A percentile compares a stretch with the other conserved stretches of the same genome.
phyloP scores from a whole-genome alignment of 106 monocot genomes.

The Hemerocallis citrina region DNA sequence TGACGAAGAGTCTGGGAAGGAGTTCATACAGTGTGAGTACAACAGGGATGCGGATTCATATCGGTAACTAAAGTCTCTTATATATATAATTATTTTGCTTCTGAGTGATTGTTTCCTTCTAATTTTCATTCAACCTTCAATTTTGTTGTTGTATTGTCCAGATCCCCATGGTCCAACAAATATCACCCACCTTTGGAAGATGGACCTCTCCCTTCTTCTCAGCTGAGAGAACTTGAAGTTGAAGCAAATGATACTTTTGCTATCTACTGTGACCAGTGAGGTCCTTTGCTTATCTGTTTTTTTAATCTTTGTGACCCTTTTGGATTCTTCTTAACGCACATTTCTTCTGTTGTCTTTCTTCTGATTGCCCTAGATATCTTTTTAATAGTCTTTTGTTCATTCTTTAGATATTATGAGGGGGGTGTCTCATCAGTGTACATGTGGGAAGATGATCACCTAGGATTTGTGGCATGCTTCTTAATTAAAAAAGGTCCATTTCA shows the following conservation, averaged over 20 bases:
- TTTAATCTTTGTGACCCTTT: background rate
- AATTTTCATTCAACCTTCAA: background rate
- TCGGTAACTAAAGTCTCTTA: too few relatives aligned
- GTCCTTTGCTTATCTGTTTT: constrained; percentile 24
- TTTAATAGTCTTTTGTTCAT: background rate
- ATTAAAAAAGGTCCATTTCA: constrained; percentile 87
- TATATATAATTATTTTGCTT: too few relatives aligned
- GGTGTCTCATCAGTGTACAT: constrained; percentile 96
- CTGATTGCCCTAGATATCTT: too few relatives aligned
- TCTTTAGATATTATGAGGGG: constrained; percentile 93
- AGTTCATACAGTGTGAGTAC: constrained; percentile 94
- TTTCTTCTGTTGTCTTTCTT: background rate
- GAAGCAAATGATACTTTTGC: constrained; percentile 93
- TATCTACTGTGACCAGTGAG: constrained; percentile 96
- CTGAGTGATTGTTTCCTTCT: too few relatives aligned
- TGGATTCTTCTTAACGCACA: background rate
- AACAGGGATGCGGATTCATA: constrained; percentile 98
- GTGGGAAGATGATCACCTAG: constrained; percentile 81
- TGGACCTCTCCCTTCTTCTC: constrained; percentile 66
- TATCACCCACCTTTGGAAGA: constrained; percentile 82
- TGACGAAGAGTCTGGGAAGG: constrained; percentile 60
- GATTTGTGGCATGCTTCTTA: constrained; percentile 78
- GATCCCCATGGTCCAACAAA: constrained; percentile 96
- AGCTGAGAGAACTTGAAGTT: constrained; percentile 79
- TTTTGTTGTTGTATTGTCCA: constrained; percentile 8